Conservation (phyloP, 192 early-diverging fungal genomes). For the Backusella psychrophila region DNA sequence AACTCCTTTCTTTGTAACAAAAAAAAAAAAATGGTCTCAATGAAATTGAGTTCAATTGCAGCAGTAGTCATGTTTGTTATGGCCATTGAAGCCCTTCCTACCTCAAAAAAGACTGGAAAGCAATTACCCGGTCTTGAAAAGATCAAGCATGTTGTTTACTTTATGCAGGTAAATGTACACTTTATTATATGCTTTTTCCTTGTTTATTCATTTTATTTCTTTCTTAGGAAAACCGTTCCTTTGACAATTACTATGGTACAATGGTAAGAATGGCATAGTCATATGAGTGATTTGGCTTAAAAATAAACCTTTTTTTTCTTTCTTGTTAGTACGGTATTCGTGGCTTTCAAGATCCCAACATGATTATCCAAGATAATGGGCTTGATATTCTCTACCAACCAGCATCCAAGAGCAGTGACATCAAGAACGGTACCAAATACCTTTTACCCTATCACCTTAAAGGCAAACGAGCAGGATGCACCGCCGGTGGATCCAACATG, state of each 20-base stretch:
- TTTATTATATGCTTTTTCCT: not conserved
- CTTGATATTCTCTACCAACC: slow-evolving; percentile 25
- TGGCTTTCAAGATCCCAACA: slow-evolving; percentile 16
- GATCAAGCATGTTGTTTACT: slow-evolving; percentile 28
- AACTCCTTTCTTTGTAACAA: not conserved
- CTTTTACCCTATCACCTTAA: slow-evolving; percentile 24
- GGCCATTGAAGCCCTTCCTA: not conserved
- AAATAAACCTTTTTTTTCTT: too few relatives aligned
- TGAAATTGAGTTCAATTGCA: not conserved
- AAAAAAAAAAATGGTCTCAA: not conserved
- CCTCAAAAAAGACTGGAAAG: not conserved
- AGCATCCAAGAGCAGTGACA: slow-evolving; percentile 8
- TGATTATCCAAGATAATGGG: slow-evolving; percentile 23
- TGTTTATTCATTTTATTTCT: not conserved
- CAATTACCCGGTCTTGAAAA: slow-evolving; percentile 22
- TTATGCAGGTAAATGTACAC: slow-evolving; percentile 15
- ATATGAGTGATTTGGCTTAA: too few relatives aligned
- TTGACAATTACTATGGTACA: slow-evolving; percentile 27
- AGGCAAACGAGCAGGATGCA: slow-evolving; percentile 26
- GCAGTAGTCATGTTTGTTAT: not conserved
- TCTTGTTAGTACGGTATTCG: slow-evolving; percentile 1
- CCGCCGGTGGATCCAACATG: slow-evolving; percentile 26
- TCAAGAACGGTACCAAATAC: slow-evolving; percentile 20
- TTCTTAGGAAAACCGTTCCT: slow-evolving; percentile 21
- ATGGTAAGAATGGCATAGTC: not conserved